Conservation (phyloP, 1,139 yeast species). For the Scheffersomyces titani region DNA sequence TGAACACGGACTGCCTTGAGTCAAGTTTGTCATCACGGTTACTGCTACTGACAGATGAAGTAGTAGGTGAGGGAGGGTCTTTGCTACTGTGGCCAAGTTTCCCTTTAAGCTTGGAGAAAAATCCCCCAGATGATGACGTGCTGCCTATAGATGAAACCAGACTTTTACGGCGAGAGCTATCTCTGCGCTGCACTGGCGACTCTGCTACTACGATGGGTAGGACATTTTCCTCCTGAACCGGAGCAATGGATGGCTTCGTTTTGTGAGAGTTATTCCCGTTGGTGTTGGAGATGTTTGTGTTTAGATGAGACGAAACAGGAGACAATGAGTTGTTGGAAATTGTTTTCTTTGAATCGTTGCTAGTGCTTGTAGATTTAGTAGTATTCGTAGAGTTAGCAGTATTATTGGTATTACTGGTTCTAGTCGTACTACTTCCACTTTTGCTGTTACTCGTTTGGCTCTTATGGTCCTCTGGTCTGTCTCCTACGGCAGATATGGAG, state of each 20-base stretch:
- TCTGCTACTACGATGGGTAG: conserved; percentile 5
- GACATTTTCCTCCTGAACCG: conserved; percentile 32
- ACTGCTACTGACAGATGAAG: conserved; percentile 3
- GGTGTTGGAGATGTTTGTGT: conserved; percentile 34
- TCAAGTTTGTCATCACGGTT: neutral
- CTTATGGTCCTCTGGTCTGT: neutral
- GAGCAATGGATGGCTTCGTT: conserved; percentile 37
- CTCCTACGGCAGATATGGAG: conserved; percentile 7
- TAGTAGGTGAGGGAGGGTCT: conserved; percentile 12
- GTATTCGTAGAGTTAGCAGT: neutral
- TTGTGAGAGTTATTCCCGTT: conserved; percentile 32
- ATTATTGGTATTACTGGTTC: neutral
- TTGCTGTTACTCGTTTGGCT: neutral
- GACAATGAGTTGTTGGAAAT: conserved; percentile 5
- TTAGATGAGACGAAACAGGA: conserved; percentile 27
- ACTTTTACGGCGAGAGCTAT: neutral
- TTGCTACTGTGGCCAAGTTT: conserved; percentile 25
- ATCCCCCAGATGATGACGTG: conserved; percentile 23
- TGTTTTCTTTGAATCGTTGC: neutral
- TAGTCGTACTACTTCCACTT: neutral
- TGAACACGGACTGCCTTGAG: conserved; percentile 8
- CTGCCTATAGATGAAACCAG: conserved; percentile 7
- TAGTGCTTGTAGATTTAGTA: neutral
- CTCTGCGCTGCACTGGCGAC: neutral
- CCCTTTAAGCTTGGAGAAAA: conserved; percentile 40